Evolutionary conservation across 495 filamentous ascomycete genomes (phyloP).

Genomic region (Chaetomidium leptoderma): DNA sequence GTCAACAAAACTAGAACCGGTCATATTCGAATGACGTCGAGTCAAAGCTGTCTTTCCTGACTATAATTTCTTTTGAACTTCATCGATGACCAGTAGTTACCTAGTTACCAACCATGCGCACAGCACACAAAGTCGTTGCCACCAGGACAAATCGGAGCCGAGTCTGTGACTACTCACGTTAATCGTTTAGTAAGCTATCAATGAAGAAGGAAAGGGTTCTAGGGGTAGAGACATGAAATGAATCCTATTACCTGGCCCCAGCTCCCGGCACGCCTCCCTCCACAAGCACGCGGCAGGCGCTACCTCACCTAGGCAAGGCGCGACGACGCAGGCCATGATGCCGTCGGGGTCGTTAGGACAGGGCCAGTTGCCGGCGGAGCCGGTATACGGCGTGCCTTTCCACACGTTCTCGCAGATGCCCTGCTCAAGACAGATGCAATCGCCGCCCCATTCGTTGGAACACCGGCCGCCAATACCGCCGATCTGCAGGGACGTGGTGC

Average conservation of each 20-base stretch:
- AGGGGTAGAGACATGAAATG: background rate
- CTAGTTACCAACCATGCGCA: too few species aligned
- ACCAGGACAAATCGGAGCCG: background rate
- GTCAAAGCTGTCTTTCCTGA: too few species aligned
- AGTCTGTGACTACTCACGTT: background rate
- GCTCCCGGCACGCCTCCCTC: background rate
- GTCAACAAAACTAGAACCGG: too few species aligned
- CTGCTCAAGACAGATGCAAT: background rate
- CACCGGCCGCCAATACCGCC: background rate
- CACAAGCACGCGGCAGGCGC: background rate
- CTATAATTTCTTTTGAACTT: too few species aligned
- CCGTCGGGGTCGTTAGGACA: background rate
- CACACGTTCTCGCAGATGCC: background rate
- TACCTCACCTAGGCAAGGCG: background rate
- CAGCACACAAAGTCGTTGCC: background rate
- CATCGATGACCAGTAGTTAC: too few species aligned
- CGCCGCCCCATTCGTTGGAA: background rate
- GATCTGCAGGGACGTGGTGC: background rate
- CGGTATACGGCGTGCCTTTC: background rate
- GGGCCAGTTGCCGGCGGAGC: background rate
- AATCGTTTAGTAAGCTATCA: background rate
- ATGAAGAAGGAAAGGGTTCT: background rate
- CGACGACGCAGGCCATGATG: background rate
- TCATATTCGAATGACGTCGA: too few species aligned
- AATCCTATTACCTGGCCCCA: background rate